Evolutionary conservation across 305 asterid genomes (phyloP), one percentile per base, ranked within the genome.

Genomic region (Plantago coronopus): DNA sequence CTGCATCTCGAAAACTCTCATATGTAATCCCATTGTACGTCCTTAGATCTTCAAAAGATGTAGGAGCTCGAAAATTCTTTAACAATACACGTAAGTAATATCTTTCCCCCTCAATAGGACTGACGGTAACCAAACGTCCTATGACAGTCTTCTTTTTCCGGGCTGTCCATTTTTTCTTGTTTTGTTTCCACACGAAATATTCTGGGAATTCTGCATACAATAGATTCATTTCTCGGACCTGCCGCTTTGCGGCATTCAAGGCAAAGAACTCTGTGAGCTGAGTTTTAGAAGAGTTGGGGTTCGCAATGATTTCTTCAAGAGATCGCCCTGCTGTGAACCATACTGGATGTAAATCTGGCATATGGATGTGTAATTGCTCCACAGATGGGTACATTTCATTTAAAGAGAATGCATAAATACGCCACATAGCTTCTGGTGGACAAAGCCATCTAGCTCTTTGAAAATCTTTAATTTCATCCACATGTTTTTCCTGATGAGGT

Each of bases 401-500:
- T 2, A 47, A 13, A n/a, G 17, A 13, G 20, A 45, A 45, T 13
- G 1, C 7, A 13, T 45, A 45, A 45, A 13, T 45, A 1, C 18
- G 50, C 50, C 50, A 45, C 50, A 45, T 45, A n/a, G 50, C 19
- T 20, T 49, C 25, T 6, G 29, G 27, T 0, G 55, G 11, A 49
- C 55, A 49, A 1, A 49, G 2, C 23, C 27, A 49, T 12, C 55
- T 18, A 14, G 15, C 55, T 6, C 9, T 11, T 3, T 49, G 55
- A 7, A 1, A 49, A 0, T 49, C 23, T 1, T 17, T 49, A 0
- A 49, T 49, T 7, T 49, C 55, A 49, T 49, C 55, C 0, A 20
- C 1, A 5, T 1, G 0, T 7, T 20, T 29, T 17, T 15, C 13
- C 0, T 7, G 13, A 3, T 14, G 0, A 0, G 15, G 2, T 1